Evolutionary conservation across 768 basidiomycete genomes (phyloP).

Genomic region (Amanita phalloides): DNA sequence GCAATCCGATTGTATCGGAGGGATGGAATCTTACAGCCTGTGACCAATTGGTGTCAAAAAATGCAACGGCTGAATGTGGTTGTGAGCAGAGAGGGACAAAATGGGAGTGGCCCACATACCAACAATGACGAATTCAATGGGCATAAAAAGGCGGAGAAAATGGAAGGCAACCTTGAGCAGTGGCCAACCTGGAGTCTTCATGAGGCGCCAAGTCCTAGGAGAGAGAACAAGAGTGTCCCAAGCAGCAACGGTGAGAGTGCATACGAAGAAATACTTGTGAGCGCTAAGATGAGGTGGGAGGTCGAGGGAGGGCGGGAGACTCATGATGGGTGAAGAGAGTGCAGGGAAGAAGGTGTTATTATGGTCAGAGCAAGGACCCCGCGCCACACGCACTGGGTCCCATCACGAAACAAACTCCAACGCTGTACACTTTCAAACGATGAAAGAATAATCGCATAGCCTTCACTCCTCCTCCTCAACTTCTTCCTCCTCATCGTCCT

Average conservation of each 20-base stretch:
- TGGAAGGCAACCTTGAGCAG: conserved; percentile 67
- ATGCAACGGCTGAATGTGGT: conserved; percentile 52
- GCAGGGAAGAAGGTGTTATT: conserved; percentile 5
- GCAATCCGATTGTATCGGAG: neutral
- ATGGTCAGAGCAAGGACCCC: neutral
- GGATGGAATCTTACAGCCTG: conserved; percentile 28
- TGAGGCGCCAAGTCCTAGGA: conserved; percentile 66
- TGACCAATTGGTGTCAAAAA: conserved; percentile 69
- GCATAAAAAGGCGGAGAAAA: conserved; percentile 69
- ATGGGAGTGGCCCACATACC: conserved; percentile 27
- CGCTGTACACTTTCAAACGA: too few species aligned
- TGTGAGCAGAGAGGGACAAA: conserved; percentile 4
- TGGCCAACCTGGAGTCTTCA: conserved; percentile 61
- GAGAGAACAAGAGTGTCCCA: conserved; percentile 86
- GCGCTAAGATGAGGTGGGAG: conserved; percentile 72
- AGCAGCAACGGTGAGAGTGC: conserved; percentile 80
- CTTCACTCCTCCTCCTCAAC: conserved; percentile 46
- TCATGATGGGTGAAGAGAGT: conserved; percentile 18
- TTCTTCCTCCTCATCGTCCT: conserved; percentile 65
- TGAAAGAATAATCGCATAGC: conserved; percentile 2
- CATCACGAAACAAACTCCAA: too few species aligned
- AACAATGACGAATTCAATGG: conserved; percentile 66
- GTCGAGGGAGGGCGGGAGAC: conserved; percentile 57
- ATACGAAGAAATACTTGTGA: conserved; percentile 86
- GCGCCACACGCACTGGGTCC: neutral